Evolutionary conservation across 2,329 filamentous ascomycete species (phyloP).

Genomic region (Metarhizium anisopliae): DNA sequence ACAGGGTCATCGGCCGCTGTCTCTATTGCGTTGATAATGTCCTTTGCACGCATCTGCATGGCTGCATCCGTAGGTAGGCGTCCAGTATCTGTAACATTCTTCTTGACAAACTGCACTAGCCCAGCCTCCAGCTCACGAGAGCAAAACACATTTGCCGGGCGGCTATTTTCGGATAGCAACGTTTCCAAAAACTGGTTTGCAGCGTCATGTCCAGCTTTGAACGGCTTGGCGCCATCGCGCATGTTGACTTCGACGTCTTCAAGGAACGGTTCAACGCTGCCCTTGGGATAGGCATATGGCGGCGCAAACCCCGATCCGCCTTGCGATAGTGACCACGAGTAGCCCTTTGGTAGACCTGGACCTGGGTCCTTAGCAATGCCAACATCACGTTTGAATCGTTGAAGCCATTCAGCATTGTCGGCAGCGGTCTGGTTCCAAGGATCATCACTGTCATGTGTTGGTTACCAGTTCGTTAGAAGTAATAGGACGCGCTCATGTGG

Average conservation of each 20-base stretch:
- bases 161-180: constrained; percentile 31
- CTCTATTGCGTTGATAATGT: constrained; percentile 34
- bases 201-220: constrained; percentile 33
- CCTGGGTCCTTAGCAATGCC: constrained; percentile 42
- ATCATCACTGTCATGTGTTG: constrained; percentile 37
- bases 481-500: neutral
- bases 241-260: constrained; percentile 24
- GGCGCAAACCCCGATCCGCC: constrained; percentile 48
- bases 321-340: constrained; percentile 37
- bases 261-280: constrained; percentile 24
- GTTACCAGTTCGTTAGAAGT: neutral
- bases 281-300: constrained; percentile 40
- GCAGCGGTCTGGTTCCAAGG: constrained; percentile 57
- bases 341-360: constrained; percentile 35
- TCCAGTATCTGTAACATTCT: constrained; percentile 27
- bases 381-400: constrained; percentile 50
- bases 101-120: constrained; percentile 38
- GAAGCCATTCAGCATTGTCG: constrained; percentile 55
- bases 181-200: constrained; percentile 40
- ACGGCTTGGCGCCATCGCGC: constrained; percentile 28
- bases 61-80: constrained; percentile 38
- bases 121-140: constrained; percentile 49
- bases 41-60: constrained; percentile 36
- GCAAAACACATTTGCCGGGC: constrained; percentile 46
- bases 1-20: constrained; percentile 47